Evolutionary conservation across 306 rosid species (phyloP), one percentile per base, ranked within the genome.

Genomic region (Cicer pinnatifidum): DNA sequence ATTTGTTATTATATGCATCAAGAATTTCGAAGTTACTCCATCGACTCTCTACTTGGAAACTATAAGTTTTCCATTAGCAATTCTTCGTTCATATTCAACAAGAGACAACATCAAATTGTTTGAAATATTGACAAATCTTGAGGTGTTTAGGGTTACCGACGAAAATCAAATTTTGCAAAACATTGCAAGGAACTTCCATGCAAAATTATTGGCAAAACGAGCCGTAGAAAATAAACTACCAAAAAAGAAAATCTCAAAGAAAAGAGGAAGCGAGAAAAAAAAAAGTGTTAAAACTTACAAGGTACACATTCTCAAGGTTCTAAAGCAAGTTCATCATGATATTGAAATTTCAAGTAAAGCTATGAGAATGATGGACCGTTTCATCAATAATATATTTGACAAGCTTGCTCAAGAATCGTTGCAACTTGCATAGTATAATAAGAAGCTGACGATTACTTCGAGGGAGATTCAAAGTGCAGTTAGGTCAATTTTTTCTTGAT

Each of bases 391-490:
- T 5, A 89, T 89, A 53, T 87, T 89, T 17, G 91, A 89, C 90
- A 89, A 89, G 81, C 89, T 89, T 2, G 92, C 96, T 6, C 90
- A 88, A 76, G 92, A 90, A 10, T 47, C 96, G 0, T 86, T 92
- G 0, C 81, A 90, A 73, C 85, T 90, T 0, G 96, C 96, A 0
- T 80, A 92, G 41, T 90, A 90, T 74, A 88, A 90, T 87, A 90
- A 90, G 88, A 90, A 90, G 71, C 96, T 91, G 0, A 90, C 92
- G 0, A 90, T 90, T 11, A 88, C 96, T 7, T 90, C 96, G 0
- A 68, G 96, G 88, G 96, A 89, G 62, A 89, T 90, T 38, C 96
- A 90, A 64, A 90, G 90, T 0, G 96, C 92, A 0, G 96, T 90
- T 9, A 85, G 96, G 6, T 77, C 87, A 1, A 90, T n/a, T 90